Base-by-base conservation (phyloP, 768 basidiomycete species). In the Lactarius pseudohatsudake region DNA sequence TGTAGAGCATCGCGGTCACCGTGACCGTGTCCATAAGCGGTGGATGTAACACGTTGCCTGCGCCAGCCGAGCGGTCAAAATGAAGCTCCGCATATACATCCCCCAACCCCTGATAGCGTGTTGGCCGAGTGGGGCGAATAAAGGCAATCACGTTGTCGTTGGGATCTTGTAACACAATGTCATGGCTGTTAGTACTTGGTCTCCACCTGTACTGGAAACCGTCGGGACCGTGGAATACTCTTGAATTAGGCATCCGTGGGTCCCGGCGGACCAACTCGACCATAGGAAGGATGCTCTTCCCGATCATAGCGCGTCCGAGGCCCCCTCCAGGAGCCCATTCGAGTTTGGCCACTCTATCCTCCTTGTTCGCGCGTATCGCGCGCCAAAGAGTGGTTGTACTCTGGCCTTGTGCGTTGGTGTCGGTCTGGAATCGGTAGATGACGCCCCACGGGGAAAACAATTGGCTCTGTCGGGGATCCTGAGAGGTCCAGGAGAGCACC, bases 21-120 rank as follows among this genome's bases (percentile, higher is more conserved):
- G 88, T 88, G 68, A 93, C 91, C 58, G 85, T 86, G 80, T 94
- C 91, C 92, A 93, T 93, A 77, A 94, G 86, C 69, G 92, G 92
- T 58, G 91, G 91, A 74, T 92, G 91, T 81, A 86, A 89, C 78
- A 94, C 89, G 63, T 90, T 90, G 57, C 91, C 91, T 72, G 86
- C 84, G 57, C 92, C 92, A 63, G 89, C 91, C 59, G 79, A 82
- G 73, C 89, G 88, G 75, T 89, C 79, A 76, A 92, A 92, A 74
- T 92, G 91, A 70, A 94, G 82, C 74, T 94, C 92, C 68, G 90
- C 90, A 75, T 88, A 89, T 41, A 93, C 92, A 73, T 94, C 92
- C 68, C 92, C 92, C 70, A 93, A 34, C n/a, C n/a, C n/a, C 32
- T 89, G 89, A 81, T 91, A 93, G 70, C 89, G 88, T 64, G 87